phyloP scores from a whole-genome alignment of 2,329 filamentous ascomycete species.

The Neonectria magnoliae region DNA sequence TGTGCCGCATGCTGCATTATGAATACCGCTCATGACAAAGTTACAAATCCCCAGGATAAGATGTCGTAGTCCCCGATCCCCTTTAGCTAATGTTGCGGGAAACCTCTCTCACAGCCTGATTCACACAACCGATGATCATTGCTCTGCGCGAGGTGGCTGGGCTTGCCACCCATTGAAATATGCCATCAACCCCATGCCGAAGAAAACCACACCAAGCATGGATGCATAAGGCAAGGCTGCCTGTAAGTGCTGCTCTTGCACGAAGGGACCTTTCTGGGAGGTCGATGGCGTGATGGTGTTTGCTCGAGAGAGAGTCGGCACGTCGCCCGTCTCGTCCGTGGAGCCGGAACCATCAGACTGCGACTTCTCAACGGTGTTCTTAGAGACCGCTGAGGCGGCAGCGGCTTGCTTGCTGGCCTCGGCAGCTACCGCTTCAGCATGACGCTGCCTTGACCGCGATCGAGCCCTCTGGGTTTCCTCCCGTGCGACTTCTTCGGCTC shows the following conservation, averaged over 20 bases:
- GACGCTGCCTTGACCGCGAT: conserved; percentile 49
- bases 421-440: conserved; percentile 35
- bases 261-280: conserved; percentile 51
- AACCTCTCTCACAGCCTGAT: conserved; percentile 31
- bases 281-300: conserved; percentile 61
- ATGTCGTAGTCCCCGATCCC: conserved; percentile 32
- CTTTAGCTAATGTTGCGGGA: conserved; percentile 25
- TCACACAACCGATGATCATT: conserved; percentile 39
- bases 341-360: conserved; percentile 33
- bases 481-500: conserved; percentile 69
- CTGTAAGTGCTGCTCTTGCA: conserved; percentile 56
- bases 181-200: conserved; percentile 86
- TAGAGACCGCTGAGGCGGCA: conserved; percentile 33
- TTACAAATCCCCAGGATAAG: conserved; percentile 39
- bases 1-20: conserved; percentile 46
- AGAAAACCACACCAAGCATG: conserved; percentile 82
- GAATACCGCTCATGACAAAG: conserved; percentile 42
- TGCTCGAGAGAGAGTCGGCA: conserved; percentile 57
- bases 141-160: conserved; percentile 47
- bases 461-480: conserved; percentile 54
- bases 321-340: conserved; percentile 50
- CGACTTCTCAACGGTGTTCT: conserved; percentile 28
- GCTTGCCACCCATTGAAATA: conserved; percentile 85
- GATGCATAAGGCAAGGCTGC: conserved; percentile 79
- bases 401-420: conserved; percentile 28